Base-by-base conservation (phyloP, 2,329 filamentous ascomycete genomes). In the Stromatinia cepivora region DNA sequence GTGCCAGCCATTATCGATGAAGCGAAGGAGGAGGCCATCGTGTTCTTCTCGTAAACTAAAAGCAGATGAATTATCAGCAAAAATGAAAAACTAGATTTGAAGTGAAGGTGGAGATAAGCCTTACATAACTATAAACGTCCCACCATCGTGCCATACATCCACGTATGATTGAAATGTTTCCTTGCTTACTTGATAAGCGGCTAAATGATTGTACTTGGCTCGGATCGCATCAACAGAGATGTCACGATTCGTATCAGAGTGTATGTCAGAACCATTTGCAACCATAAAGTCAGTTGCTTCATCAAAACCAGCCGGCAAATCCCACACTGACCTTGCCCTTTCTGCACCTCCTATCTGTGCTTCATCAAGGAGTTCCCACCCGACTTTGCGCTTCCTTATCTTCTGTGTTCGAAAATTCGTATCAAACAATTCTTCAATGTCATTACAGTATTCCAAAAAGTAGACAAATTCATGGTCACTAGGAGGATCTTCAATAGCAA, bases 321-420 rank as follows among this genome's bases (percentile, higher is more conserved):
- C 20, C 58, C 42, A 59, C 8, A 36, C 28, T 10, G 56, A 46
- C 25, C 31, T 4, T 1, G 4, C 17, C 7, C 39, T 46, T 28
- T 62, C 25, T 8, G 42, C 8, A 1, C 36, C 58, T 8, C 1
- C 9, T 20, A 25, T 45, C 42, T 13, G 25, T 3, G 39, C 42
- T 46, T 62, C 58, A 62, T 62, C 58, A 11, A 42, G 13, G 8
- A 48, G 39, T 45, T 62, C 58, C 58, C 58, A 62, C 9, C 58
- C 58, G 2, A 42, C 36, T 20, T 25, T 31, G 22, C 34, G n/a
- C 36, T 46, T 62, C 17, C n/a, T 48, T 3, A 62, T 36, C 8
- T 46, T 62, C 7, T 46, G n/a, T 9, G 36, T 62, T 28, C n/a
- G 22, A 22, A 31, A 20, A 31, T 22, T 46, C 15, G 58, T 48